Conservation (phyloP, 305 asterid species). For the Caryopteris hybrid region DNA sequence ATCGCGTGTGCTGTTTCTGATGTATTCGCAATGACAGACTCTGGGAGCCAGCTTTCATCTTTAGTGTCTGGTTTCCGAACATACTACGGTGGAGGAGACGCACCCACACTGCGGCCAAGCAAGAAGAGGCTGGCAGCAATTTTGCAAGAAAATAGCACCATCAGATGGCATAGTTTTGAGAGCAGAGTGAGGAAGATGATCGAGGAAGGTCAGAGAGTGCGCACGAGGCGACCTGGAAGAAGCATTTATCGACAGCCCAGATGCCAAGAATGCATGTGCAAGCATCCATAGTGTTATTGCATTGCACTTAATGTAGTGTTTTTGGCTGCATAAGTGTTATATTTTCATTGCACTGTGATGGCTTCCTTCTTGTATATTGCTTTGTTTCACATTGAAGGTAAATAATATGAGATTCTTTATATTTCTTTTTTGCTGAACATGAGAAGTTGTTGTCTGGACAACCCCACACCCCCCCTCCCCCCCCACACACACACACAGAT, state of each 20-base stretch:
- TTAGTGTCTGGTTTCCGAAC: constrained; percentile 84
- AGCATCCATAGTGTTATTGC: constrained; percentile 13
- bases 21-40: constrained; percentile 87
- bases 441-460: too few species aligned
- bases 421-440: too few species aligned
- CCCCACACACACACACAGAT: neutral
- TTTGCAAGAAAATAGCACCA: constrained; percentile 50
- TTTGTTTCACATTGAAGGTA: neutral
- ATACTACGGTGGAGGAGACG: constrained; percentile 71
- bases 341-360: too few species aligned
- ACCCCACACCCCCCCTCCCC: too few species aligned
- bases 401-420: neutral
- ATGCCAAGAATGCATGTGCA: constrained; percentile 76
- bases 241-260: constrained; percentile 78
- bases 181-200: constrained; percentile 72
- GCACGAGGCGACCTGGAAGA: constrained; percentile 34
- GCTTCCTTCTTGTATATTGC: neutral
- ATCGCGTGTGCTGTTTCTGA: constrained; percentile 83
- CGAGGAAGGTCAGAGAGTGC: constrained; percentile 74
- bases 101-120: constrained; percentile 81
- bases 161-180: constrained; percentile 60
- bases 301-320: neutral
- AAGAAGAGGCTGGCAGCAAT: constrained; percentile 83
- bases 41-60: constrained; percentile 94
- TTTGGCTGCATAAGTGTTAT: too few species aligned